phyloP scores from a whole-genome alignment of 495 filamentous ascomycete species.

The Penicillium paradoxum region DNA sequence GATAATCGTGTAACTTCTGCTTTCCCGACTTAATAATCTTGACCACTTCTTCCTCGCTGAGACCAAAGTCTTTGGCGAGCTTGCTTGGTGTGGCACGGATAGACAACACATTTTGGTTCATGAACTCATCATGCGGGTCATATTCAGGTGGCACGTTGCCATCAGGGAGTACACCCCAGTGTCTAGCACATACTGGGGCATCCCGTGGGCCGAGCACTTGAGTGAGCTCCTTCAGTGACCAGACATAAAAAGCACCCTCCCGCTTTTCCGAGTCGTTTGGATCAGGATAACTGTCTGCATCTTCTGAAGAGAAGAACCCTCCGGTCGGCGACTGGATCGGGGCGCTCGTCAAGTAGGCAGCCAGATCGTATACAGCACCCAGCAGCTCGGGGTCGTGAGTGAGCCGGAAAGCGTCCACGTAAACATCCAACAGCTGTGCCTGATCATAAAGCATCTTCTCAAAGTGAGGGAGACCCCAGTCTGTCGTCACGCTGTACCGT shows the following conservation, averaged over 20 bases:
- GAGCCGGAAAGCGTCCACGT: conserved; percentile 80
- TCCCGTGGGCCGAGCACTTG: conserved; percentile 67
- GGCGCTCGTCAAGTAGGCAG: conserved; percentile 67
- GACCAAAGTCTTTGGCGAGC: conserved; percentile 72
- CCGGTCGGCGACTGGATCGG: conserved; percentile 63
- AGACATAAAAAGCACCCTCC: conserved; percentile 93
- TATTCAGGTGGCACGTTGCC: conserved; percentile 83
- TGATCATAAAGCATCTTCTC: conserved; percentile 99
- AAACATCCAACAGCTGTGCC: conserved; percentile 78
- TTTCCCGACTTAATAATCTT: conserved; percentile 63
- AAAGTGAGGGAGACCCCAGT: conserved; percentile 93
- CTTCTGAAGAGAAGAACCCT: conserved; percentile 85
- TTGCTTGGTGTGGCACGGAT: conserved; percentile 56
- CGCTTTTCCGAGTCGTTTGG: conserved; percentile 76
- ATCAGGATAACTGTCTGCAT: conserved; percentile 80
- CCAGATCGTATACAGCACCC: conserved; percentile 76
- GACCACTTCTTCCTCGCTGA: conserved; percentile 67
- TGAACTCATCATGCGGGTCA: conserved; percentile 90
- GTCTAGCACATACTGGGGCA: conserved; percentile 69
- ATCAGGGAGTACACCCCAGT: conserved; percentile 81
- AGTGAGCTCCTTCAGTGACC: conserved; percentile 85
- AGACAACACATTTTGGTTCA: conserved; percentile 65
- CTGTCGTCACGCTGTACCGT: conserved; percentile 80
- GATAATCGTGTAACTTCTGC: conserved; percentile 65
- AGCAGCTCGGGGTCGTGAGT: conserved; percentile 67